Evolutionary conservation across 768 basidiomycete species (phyloP).

Genomic region (Termitomyces sp.): DNA sequence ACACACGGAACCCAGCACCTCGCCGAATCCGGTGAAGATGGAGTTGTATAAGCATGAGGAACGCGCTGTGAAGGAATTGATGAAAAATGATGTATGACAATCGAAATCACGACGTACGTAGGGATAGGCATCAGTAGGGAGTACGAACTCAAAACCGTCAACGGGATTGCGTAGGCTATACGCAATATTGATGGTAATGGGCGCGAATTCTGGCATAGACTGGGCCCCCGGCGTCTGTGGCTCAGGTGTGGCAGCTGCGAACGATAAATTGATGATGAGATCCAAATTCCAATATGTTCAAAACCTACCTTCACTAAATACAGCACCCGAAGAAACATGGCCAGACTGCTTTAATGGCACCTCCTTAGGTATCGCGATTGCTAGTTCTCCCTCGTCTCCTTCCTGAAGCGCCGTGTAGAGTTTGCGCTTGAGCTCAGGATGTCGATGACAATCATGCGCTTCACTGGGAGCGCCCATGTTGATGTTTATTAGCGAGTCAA

Average conservation of each 20-base stretch:
- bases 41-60: constrained; percentile 88
- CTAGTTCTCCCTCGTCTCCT: constrained; percentile 90
- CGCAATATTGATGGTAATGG: constrained; percentile 68
- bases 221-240: constrained; percentile 58
- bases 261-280: background rate
- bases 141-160: constrained; percentile 80
- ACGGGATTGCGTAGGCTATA: constrained; percentile 80
- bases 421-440: constrained; percentile 90
- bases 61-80: constrained; percentile 54
- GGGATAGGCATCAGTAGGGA: constrained; percentile 78
- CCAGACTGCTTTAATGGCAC: constrained; percentile 60
- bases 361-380: constrained; percentile 78
- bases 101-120: constrained; percentile 49
- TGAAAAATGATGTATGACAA: background rate
- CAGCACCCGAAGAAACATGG: constrained; percentile 32
- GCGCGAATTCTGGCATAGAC: constrained; percentile 58
- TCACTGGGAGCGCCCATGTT: constrained; percentile 46
- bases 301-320: constrained; percentile 53
- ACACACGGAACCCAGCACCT: constrained; percentile 98
- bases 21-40: constrained; percentile 86
- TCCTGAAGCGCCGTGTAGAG: constrained; percentile 89
- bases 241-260: constrained; percentile 71
- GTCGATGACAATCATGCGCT: constrained; percentile 75
- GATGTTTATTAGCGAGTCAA: constrained; percentile 68
- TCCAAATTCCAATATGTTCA: background rate